Conservation (phyloP, 2,329 filamentous ascomycete genomes). For the Lojkania enalia region DNA sequence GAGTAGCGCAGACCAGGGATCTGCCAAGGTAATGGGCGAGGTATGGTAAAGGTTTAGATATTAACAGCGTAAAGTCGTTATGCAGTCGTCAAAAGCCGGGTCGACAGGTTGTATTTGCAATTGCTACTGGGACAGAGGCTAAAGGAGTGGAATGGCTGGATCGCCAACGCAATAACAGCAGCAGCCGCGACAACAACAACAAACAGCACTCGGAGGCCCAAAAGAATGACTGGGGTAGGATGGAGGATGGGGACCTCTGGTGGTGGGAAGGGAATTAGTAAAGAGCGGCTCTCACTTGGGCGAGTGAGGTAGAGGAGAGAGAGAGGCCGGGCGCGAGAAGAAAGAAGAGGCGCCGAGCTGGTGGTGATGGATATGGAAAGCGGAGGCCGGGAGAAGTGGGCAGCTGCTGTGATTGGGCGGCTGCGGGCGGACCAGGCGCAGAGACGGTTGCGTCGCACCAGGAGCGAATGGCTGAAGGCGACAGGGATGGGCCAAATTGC, state of each 20-base stretch:
- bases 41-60: conserved; percentile 22
- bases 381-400: conserved; percentile 32
- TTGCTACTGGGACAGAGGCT: conserved; percentile 10
- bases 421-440: conserved; percentile 1
- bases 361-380: conserved; percentile 21
- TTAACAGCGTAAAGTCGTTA: conserved; percentile 44
- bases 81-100: conserved; percentile 27
- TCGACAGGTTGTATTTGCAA: conserved; percentile 15
- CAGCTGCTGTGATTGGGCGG: conserved; percentile 11
- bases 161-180: conserved; percentile 11
- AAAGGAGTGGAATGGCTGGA: conserved; percentile 24
- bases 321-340: conserved; percentile 31
- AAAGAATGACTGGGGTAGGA: conserved; percentile 49
- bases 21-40: conserved; percentile 8
- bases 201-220: conserved; percentile 28
- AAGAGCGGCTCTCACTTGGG: conserved; percentile 36
- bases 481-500: conserved; percentile 10
- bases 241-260: conserved; percentile 26
- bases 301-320: conserved; percentile 38
- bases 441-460: conserved; percentile 17
- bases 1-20: conserved; percentile 6
- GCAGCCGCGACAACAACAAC: conserved; percentile 20
- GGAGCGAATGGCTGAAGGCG: conserved; percentile 7
- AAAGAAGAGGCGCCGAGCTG: conserved; percentile 27
- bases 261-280: conserved; percentile 31